These are phyloP conservation scores for Eucalyptus marginata DNA, from an alignment of 345 rosid species.

Conservation along the genomic window DNA sequence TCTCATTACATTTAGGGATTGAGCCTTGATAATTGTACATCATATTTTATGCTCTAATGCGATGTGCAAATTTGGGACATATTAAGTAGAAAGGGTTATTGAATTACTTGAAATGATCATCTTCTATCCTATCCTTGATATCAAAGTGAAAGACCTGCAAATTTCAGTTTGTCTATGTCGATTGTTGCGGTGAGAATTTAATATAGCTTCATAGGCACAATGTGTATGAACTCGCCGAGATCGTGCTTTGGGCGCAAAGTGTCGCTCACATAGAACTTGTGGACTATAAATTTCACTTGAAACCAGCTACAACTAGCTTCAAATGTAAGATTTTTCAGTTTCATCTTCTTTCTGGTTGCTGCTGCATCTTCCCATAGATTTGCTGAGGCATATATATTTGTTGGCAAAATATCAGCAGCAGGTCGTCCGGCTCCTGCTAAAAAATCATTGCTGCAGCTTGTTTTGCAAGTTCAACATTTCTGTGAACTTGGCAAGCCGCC, in stretches of 20 bases:
- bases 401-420: not conserved
- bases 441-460: not conserved
- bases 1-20: not conserved
- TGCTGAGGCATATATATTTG: not conserved
- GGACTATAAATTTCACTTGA: not conserved
- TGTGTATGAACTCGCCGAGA: not conserved
- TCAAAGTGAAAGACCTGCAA: not conserved
- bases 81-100: not conserved
- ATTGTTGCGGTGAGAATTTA: not conserved
- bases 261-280: not conserved
- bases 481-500: not conserved
- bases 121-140: not conserved
- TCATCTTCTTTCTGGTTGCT: not conserved
- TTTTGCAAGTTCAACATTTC: not conserved
- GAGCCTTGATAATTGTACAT: not conserved
- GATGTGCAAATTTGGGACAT: not conserved
- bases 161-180: not conserved
- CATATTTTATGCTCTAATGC: not conserved
- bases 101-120: not conserved
- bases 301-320: not conserved
- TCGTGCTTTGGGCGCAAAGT: accelerated
- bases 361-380: not conserved
- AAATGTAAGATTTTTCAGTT: not conserved
- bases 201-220: not conserved
- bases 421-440: not conserved